Conservation (phyloP, 2,329 filamentous ascomycete genomes). For the Hymenoscyphus linearis region DNA sequence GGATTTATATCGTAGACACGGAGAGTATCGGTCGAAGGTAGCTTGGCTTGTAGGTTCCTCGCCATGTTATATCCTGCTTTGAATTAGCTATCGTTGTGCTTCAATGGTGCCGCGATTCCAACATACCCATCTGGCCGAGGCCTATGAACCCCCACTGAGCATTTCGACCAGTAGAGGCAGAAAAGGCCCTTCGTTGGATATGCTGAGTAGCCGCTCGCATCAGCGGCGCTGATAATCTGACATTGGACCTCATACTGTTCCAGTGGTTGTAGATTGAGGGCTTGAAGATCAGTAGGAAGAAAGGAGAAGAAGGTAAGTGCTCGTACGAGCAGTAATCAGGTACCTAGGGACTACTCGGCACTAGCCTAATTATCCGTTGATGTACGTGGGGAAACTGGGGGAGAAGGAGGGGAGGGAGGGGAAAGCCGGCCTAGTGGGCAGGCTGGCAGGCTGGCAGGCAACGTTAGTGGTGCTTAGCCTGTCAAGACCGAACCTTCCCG, state of each 20-base stretch:
- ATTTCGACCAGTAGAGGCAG: constrained; percentile 39
- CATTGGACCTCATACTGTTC: constrained; percentile 24
- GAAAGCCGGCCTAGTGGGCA: background rate
- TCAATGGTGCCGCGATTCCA: constrained; percentile 11
- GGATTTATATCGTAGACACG: constrained; percentile 62
- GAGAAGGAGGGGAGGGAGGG: background rate
- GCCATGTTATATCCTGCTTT: constrained; percentile 65
- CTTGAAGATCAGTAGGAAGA: background rate
- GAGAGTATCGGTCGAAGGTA: constrained; percentile 56
- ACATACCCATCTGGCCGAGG: constrained; percentile 55
- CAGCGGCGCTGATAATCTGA: constrained; percentile 20
- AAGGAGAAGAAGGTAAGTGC: background rate
- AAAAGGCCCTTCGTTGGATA: constrained; percentile 37
- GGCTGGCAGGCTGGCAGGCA: background rate
- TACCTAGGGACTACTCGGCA: background rate
- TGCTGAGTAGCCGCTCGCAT: constrained; percentile 20
- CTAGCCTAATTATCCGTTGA: background rate
- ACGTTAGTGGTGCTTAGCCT: background rate
- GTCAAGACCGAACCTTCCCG: constrained; percentile 1
- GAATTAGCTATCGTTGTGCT: constrained; percentile 15
- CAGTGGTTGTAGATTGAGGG: constrained; percentile 1
- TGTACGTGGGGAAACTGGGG: constrained; percentile 2
- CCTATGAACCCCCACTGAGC: constrained; percentile 55
- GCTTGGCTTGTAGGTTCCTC: constrained; percentile 61
- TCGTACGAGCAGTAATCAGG: background rate